These are phyloP conservation scores for Crithidia expoeki DNA, from an alignment of 208 protist species.

Conservation along the genomic window DNA sequence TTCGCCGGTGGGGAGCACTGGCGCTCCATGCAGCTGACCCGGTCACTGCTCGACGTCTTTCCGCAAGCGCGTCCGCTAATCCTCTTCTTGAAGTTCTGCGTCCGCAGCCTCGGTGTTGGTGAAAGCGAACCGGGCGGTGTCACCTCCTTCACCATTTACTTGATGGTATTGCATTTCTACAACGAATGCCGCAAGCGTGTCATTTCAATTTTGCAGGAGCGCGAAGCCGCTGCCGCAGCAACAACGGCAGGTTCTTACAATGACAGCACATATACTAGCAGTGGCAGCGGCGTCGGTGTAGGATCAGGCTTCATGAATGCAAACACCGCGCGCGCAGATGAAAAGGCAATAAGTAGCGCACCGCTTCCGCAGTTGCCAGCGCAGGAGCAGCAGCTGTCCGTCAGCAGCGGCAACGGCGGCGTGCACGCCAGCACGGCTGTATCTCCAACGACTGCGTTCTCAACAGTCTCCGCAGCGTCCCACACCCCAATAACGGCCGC, in stretches of 20 bases:
- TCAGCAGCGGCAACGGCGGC: not conserved
- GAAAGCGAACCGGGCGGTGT: conserved; percentile 77
- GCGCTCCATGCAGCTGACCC: conserved; percentile 83
- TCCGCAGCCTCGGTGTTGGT: conserved; percentile 63
- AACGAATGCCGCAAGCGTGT: conserved; percentile 61
- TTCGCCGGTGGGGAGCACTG: conserved; percentile 89
- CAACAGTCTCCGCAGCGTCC: not conserved
- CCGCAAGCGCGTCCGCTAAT: conserved; percentile 75
- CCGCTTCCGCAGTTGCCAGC: conserved; percentile 13
- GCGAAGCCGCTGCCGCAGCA: conserved; percentile 9
- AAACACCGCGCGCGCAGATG: conserved; percentile 2
- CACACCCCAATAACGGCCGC: not conserved
- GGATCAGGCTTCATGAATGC: not conserved
- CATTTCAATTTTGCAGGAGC: conserved; percentile 39
- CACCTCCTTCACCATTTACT: conserved; percentile 86
- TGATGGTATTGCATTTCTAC: conserved; percentile 85
- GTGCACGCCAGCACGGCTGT: not conserved
- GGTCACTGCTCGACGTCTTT: conserved; percentile 55
- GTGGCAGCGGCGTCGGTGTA: not conserved
- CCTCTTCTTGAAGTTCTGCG: conserved; percentile 84
- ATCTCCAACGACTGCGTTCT: not conserved
- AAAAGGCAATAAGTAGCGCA: not conserved
- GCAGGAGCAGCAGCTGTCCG: conserved; percentile 1
- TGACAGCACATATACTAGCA: too few relatives aligned
- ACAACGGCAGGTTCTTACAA: conserved; percentile 3